Base-by-base conservation (phyloP, 2,329 filamentous ascomycete species). In the Trichoderma simmonsii region DNA sequence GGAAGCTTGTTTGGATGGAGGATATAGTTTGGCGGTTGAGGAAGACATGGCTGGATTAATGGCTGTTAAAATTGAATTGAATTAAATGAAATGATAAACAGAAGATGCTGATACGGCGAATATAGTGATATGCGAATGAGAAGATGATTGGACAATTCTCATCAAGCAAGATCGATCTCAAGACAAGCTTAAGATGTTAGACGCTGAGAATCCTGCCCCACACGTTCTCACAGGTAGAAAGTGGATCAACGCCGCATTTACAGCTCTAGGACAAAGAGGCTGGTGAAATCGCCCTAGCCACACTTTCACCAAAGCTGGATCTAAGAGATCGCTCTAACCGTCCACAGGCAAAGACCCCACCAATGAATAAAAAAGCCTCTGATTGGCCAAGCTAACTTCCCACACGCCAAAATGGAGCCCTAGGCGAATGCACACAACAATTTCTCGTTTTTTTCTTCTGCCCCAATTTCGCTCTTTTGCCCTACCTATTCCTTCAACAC, bases 1-100 rank as follows among this genome's bases (percentile, higher is more conserved):
- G 15, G 76, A 51, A 26, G 51, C 21, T 48, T 65, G 71, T 26
- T 77, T 76, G 1, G 76, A 80, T 9, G 83, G 81, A 39, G 81
- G 84, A 73, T 87, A 80, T 18, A 89, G 81, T 36, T 76, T 80
- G 3, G 83, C 79, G 26, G 83, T 77, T 1, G 72, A 60, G 21
- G 68, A 71, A 2, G 71, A 61, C 82, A 83, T 83, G 48, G 24
- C 15, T 24, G 62, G 24, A 36, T 54, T n/a, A 36, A 6, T 26
- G 14, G 14, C 2, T 57, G 12, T 15, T 24, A 21, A 2, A 3
- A 21, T 36, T 61, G 9, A 28, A 30, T 56, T 6, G 6, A 66
- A n/a, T 18, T 1, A 18, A 34, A n/a, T 11, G 4, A 32, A 36
- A 30, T 14, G 14, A 6, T 3, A 9, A 14, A 14, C 11, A 15